Evolutionary conservation across 257 asterid species (phyloP), one percentile per base, ranked within the genome.

Genomic region (Ophiorrhiza pumila): DNA sequence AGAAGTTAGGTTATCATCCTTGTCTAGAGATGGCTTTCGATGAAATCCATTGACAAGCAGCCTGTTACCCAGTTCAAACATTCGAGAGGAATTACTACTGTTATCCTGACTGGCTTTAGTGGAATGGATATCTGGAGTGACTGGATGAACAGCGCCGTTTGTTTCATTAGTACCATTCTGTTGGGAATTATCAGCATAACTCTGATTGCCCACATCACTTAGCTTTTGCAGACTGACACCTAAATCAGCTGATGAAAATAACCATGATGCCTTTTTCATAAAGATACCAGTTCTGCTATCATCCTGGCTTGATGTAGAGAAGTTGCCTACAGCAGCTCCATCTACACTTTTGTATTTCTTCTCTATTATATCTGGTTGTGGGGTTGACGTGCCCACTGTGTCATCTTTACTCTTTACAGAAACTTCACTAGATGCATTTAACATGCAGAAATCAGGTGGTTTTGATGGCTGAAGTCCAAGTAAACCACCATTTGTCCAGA

Each of bases 401-500:
- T 77, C 84, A 79, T 83, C 84, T 69, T 77, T 81, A 56, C 59
- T 79, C 65, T 61, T 29, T 39, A 17, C 61, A 39, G 80, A 62
- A 76, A 74, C 86, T 69, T 77, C 86, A 74, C 81, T 58, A 72
- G 73, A 75, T 59, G 73, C 77, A 57, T 83, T 85, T 42, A 42
- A 64, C 53, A 71, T 63, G 75, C 88, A 83, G 80, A 17, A 87
- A 83, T 87, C 98, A 4, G 96, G 98, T 37, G 99, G 99, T 81
- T 95, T 95, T 75, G 98, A 92, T 22, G 99, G 99, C 87, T 86
- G 88, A 59, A 95, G 96, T 68, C 99, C 99, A 17, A 95, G 90
- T 85, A 95, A 84, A 75, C 97, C 85, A 81, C 99, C 99, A 77
- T 95, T 95, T 67, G 99, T 95, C 99, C 99, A 95, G 80, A 92